A percentile compares a stretch with the other conserved stretches of the same genome.
These are phyloP conservation scores for Theobroma grandiflorum DNA, from an alignment of 441 rosid species.

Conservation along the genomic window DNA sequence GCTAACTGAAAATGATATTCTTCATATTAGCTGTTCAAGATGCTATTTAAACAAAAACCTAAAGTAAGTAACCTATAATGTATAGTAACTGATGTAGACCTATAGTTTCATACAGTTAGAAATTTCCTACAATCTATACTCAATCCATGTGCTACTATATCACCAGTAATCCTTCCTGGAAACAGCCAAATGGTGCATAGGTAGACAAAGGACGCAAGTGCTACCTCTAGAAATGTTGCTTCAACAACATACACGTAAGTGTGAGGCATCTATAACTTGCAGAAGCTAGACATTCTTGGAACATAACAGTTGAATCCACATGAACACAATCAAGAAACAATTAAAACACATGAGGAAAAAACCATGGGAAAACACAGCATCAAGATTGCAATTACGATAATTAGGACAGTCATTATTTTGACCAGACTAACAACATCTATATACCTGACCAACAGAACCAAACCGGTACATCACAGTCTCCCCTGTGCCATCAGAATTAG, in stretches of 20 bases:
- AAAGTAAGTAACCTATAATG: slow-evolving; percentile 3
- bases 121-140: background rate
- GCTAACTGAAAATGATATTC: background rate
- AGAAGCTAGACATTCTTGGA: background rate
- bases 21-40: background rate
- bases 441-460: slow-evolving; percentile 99
- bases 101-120: background rate
- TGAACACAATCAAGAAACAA: slow-evolving; percentile 11
- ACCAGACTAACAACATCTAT: slow-evolving; percentile 15
- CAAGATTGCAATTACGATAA: background rate
- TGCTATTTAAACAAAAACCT: slow-evolving; percentile 9
- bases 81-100: background rate
- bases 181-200: background rate
- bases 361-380: background rate
- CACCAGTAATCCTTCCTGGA: background rate
- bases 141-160: background rate
- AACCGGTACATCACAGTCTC: slow-evolving; percentile 91
- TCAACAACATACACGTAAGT: background rate
- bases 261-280: slow-evolving; percentile 10
- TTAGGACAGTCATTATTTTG: background rate
- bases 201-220: background rate
- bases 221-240: slow-evolving; percentile 4
- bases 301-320: slow-evolving; percentile 13
- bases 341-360: slow-evolving; percentile 19
- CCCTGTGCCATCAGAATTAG: slow-evolving; percentile 79